phyloP scores from a whole-genome alignment of 192 early-diverging fungal species.

The Coemansia sp. region DNA sequence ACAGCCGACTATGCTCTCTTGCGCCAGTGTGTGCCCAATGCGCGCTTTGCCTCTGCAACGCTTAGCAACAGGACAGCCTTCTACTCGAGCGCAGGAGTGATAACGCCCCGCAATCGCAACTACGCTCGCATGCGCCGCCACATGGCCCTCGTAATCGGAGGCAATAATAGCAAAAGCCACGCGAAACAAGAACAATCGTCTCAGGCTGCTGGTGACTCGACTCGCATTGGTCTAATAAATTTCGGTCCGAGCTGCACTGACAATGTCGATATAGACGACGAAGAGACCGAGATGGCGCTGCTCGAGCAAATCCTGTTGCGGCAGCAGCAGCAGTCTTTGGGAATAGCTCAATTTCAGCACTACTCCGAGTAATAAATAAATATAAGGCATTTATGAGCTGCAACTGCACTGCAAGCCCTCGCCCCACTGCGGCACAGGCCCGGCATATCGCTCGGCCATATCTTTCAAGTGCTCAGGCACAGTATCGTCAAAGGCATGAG shows the following conservation, averaged over 20 bases:
- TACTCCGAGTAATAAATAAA: background rate
- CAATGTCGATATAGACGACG: background rate
- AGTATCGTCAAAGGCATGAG: slow-evolving; percentile 53
- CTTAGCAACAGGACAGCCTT: background rate
- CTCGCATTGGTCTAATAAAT: background rate
- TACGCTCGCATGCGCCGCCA: slow-evolving; percentile 21
- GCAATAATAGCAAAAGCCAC: background rate
- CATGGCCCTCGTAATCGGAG: background rate
- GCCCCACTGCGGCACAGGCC: slow-evolving; percentile 65
- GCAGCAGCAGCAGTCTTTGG: background rate
- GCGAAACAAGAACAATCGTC: background rate
- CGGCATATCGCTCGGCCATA: slow-evolving; percentile 46
- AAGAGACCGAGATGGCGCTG: background rate
- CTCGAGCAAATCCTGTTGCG: background rate
- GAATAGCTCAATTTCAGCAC: background rate
- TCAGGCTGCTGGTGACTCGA: background rate
- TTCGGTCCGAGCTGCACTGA: background rate
- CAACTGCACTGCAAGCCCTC: slow-evolving; percentile 72
- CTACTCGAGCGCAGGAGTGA: background rate
- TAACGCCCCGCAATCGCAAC: slow-evolving; percentile 4
- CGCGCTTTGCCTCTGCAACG: slow-evolving; percentile 1
- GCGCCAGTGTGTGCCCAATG: slow-evolving; percentile 9
- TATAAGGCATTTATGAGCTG: slow-evolving; percentile 59
- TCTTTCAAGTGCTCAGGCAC: slow-evolving; percentile 46
- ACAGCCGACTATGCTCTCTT: background rate